phyloP scores from a whole-genome alignment of 2,329 filamentous ascomycete genomes.

The Paecilomyces fulvus region DNA sequence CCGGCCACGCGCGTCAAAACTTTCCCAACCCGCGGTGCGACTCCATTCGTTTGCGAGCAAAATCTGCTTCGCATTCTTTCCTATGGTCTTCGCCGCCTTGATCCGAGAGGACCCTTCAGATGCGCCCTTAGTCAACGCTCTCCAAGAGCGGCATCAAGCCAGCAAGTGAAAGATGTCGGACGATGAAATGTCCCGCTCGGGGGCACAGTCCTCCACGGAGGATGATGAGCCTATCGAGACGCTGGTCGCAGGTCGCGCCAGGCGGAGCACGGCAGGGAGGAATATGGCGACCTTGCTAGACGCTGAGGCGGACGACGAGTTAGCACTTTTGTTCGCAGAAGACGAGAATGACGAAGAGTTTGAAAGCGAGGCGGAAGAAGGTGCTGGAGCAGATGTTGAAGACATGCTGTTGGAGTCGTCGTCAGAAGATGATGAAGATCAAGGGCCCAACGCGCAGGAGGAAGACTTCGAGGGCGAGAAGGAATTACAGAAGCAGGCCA shows the following conservation, averaged over 20 bases:
- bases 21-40: background rate
- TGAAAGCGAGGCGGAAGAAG: conserved; percentile 23
- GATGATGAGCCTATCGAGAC: conserved; percentile 20
- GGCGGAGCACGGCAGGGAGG: conserved; percentile 74
- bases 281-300: conserved; percentile 71
- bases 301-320: conserved; percentile 62
- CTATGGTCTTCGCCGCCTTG: background rate
- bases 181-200: conserved; percentile 19
- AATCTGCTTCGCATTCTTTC: background rate
- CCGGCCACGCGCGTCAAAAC: background rate
- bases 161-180: conserved; percentile 15
- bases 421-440: conserved; percentile 72
- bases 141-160: conserved; percentile 1
- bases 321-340: conserved; percentile 57
- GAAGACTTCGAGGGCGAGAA: conserved; percentile 81
- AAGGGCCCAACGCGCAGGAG: conserved; percentile 44
- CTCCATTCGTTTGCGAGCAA: background rate
- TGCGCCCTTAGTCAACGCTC: background rate
- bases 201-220: conserved; percentile 14
- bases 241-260: conserved; percentile 46
- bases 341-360: conserved; percentile 47
- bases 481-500: conserved; percentile 70
- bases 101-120: background rate
- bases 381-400: conserved; percentile 49
- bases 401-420: conserved; percentile 84